Evolutionary conservation across 345 rosid species (phyloP).

Genomic region (sweet orange (Citrus sinensis)): DNA sequence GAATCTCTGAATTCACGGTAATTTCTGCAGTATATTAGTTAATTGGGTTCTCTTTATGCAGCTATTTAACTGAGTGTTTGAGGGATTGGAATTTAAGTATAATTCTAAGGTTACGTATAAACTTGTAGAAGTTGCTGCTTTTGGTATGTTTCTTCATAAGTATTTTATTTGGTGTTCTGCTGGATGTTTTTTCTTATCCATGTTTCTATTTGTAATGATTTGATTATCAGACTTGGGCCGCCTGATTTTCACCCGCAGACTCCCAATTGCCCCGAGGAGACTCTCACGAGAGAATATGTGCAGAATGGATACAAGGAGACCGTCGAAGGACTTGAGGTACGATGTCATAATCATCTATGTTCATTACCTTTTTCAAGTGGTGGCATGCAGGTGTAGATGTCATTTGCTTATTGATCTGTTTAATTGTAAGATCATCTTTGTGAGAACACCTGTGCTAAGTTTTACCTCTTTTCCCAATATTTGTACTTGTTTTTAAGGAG

Average conservation of each 20-base stretch:
- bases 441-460: neutral
- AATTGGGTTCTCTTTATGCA: neutral
- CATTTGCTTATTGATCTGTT: neutral
- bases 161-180: neutral
- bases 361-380: neutral
- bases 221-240: conserved; percentile 72
- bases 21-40: conserved; percentile 14
- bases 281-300: conserved; percentile 75
- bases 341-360: conserved; percentile 5
- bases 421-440: neutral
- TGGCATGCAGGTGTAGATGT: neutral
- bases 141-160: neutral
- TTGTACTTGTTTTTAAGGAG: neutral
- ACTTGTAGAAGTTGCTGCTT: conserved; percentile 8
- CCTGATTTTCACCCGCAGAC: conserved; percentile 95
- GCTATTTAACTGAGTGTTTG: conserved; percentile 1
- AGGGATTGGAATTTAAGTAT: neutral
- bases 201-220: conserved; percentile 8
- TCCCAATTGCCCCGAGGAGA: conserved; percentile 89
- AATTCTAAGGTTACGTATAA: neutral
- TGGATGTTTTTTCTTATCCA: conserved; percentile 17
- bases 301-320: conserved; percentile 87
- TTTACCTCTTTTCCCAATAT: neutral
- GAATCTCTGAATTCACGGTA: conserved; percentile 87
- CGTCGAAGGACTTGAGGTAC: conserved; percentile 95